These are phyloP conservation scores for Gaultheria prostrata DNA, from an alignment of 148 eudicot species.

Conservation along the genomic window DNA sequence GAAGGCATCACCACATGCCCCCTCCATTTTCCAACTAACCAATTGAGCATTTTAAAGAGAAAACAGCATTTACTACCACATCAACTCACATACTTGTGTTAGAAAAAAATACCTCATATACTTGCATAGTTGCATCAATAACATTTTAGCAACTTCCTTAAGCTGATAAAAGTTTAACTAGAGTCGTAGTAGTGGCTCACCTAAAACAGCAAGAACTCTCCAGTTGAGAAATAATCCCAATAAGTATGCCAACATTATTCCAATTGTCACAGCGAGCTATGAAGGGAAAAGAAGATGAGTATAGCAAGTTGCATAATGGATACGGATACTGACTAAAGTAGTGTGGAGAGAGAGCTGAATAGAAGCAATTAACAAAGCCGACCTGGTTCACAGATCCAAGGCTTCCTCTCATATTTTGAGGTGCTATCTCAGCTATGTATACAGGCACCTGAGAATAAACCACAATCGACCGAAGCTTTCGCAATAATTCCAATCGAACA, in stretches of 20 bases:
- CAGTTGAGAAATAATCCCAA: conserved; percentile 72
- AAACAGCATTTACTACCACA: not conserved
- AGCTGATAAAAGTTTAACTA: not conserved
- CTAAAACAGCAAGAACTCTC: conserved; percentile 79
- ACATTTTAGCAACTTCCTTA: not conserved
- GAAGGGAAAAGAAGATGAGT: not conserved
- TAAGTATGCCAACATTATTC: conserved; percentile 74
- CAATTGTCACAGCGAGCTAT: conserved; percentile 83
- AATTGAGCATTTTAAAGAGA: not conserved
- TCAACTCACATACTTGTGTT: not conserved
- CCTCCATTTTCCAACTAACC: not conserved
- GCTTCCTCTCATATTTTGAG: conserved; percentile 80
- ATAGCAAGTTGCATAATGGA: not conserved
- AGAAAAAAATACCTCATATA: not conserved
- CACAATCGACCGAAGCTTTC: not conserved
- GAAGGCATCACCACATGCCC: not conserved
- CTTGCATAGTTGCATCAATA: not conserved
- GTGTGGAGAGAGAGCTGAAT: not conserved
- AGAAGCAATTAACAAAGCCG: conserved; percentile 8
- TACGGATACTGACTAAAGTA: not conserved
- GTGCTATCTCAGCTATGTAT: conserved; percentile 91
- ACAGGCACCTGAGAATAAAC: conserved; percentile 65
- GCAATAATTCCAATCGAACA: too few relatives aligned
- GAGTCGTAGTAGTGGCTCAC: conserved; percentile 34
- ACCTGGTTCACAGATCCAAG: conserved; percentile 97